These are phyloP conservation scores for Sedum album DNA, from an alignment of 164 flowering plant species.

Conservation along the genomic window DNA sequence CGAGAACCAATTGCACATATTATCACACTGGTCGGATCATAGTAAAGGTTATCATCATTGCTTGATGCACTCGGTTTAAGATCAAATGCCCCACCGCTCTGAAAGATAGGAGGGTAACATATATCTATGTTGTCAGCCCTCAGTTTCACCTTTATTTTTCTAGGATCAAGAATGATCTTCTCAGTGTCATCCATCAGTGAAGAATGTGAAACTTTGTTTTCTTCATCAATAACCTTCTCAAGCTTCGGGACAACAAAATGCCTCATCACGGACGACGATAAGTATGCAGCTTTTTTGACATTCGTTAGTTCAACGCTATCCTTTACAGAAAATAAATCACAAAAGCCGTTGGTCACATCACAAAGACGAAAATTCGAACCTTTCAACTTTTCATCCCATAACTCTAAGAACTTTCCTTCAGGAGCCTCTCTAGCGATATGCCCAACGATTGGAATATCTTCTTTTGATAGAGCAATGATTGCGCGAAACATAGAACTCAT, in stretches of 20 bases:
- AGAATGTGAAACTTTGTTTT: constrained; percentile 64
- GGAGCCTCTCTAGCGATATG: constrained; percentile 59
- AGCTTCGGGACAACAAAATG: constrained; percentile 68
- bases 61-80: constrained; percentile 73
- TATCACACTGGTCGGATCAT: constrained; percentile 66
- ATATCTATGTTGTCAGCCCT: constrained; percentile 75
- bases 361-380: constrained; percentile 26
- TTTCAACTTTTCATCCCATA: constrained; percentile 56
- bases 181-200: constrained; percentile 68
- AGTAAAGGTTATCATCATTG: constrained; percentile 56
- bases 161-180: constrained; percentile 57
- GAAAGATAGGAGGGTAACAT: constrained; percentile 85
- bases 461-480: constrained; percentile 23
- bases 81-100: constrained; percentile 78
- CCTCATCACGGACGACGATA: constrained; percentile 56
- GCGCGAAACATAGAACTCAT: constrained; percentile 41
- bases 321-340: constrained; percentile 65
- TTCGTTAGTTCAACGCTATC: constrained; percentile 45
- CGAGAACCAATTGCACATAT: constrained; percentile 69
- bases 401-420: constrained; percentile 67
- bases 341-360: constrained; percentile 58
- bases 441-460: constrained; percentile 38
- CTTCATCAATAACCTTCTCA: constrained; percentile 72
- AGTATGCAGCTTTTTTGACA: constrained; percentile 62
- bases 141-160: constrained; percentile 48